These are phyloP conservation scores for Scedosporium minutisporum DNA, from an alignment of 2,329 filamentous ascomycete genomes.

Conservation along the genomic window DNA sequence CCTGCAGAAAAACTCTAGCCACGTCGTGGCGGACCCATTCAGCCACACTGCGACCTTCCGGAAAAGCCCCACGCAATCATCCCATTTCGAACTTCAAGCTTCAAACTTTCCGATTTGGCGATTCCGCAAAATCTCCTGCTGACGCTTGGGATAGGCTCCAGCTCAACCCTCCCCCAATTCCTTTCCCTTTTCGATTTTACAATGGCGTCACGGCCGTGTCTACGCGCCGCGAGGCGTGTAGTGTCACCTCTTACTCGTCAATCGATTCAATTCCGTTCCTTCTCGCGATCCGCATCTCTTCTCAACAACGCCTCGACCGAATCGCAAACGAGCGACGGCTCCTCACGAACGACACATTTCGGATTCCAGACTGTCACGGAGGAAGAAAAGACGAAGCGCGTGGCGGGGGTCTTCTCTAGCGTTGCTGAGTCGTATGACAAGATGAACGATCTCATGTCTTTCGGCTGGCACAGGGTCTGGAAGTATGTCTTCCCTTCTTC, in stretches of 20 bases:
- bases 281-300: slow-evolving; percentile 7
- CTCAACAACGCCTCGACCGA: slow-evolving; percentile 11
- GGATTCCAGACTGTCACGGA: slow-evolving; percentile 81
- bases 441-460: slow-evolving; percentile 99
- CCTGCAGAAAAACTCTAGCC: neutral
- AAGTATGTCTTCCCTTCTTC: slow-evolving; percentile 41
- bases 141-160: neutral
- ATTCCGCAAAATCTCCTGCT: neutral
- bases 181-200: neutral
- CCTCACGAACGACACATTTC: slow-evolving; percentile 68
- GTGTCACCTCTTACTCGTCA: slow-evolving; percentile 3
- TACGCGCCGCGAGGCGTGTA: slow-evolving; percentile 8
- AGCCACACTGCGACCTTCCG: neutral
- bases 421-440: slow-evolving; percentile 91
- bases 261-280: slow-evolving; percentile 8
- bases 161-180: neutral
- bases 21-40: neutral
- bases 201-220: slow-evolving; percentile 6
- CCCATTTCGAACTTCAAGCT: neutral
- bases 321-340: slow-evolving; percentile 24
- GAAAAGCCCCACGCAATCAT: neutral
- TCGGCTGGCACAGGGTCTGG: slow-evolving; percentile 94
- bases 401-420: slow-evolving; percentile 85
- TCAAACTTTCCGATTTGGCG: neutral
- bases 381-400: slow-evolving; percentile 60